Evolutionary conservation across 345 rosid species (phyloP).

Genomic region (Lepidium aucheri): DNA sequence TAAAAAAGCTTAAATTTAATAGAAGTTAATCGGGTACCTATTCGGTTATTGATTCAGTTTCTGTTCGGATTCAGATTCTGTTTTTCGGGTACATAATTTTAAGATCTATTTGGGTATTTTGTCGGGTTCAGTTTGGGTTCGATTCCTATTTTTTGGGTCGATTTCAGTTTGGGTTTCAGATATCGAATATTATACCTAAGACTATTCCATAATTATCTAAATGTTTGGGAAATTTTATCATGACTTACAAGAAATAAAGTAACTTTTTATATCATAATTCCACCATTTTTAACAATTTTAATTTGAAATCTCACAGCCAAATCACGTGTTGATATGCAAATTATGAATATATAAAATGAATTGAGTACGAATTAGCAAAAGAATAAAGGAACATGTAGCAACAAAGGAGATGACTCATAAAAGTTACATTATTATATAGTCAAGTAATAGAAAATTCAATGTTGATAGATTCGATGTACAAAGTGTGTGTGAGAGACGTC

Average conservation of each 20-base stretch:
- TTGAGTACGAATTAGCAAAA: not conserved
- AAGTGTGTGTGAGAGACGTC: not conserved
- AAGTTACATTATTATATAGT: not conserved
- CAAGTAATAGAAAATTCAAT: slow-evolving; percentile 4
- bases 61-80: too few species aligned
- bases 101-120: too few species aligned
- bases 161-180: too few species aligned
- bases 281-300: not conserved
- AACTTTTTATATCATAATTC: not conserved
- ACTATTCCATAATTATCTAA: too few species aligned
- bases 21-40: too few species aligned
- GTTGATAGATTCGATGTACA: slow-evolving; percentile 14
- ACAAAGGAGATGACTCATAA: not conserved
- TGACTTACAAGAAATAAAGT: not conserved
- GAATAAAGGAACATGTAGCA: slow-evolving; percentile 7
- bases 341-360: not conserved
- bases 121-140: too few species aligned
- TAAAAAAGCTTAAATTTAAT: too few species aligned
- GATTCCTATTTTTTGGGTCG: too few species aligned
- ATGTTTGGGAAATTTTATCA: not conserved
- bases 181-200: too few species aligned
- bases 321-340: not conserved
- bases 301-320: not conserved
- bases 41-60: too few species aligned
- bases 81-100: too few species aligned